These are phyloP conservation scores for Citrus hindsii DNA, from an alignment of 345 rosid genomes.

Conservation along the genomic window DNA sequence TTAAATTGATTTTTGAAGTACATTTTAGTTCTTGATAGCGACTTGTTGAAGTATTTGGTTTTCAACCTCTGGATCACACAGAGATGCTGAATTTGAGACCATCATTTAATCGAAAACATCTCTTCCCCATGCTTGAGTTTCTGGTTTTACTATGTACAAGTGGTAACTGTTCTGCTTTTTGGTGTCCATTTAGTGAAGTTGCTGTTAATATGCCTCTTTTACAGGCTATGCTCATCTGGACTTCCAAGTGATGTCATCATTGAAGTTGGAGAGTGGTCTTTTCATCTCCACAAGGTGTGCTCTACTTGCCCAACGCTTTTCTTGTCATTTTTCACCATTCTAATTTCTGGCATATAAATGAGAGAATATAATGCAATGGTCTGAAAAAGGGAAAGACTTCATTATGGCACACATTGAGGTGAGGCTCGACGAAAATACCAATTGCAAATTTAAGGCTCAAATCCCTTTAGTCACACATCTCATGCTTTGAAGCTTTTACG, in stretches of 20 bases:
- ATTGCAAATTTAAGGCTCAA: background rate
- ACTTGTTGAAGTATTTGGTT: background rate
- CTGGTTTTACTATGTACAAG: background rate
- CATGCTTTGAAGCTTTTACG: background rate
- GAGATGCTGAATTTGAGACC: background rate
- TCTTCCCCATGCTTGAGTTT: background rate
- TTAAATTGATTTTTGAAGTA: background rate
- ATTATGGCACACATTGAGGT: background rate
- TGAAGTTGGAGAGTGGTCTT: constrained; percentile 67
- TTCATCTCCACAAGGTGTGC: constrained; percentile 83
- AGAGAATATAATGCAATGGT: background rate
- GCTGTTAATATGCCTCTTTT: background rate
- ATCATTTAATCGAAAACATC: background rate
- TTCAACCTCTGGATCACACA: background rate
- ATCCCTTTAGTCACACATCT: background rate
- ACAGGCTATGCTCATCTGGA: constrained; percentile 74
- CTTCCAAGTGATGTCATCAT: constrained; percentile 72
- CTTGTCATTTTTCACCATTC: background rate
- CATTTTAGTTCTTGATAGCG: background rate
- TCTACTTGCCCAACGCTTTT: background rate
- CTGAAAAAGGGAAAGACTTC: background rate
- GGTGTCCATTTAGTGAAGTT: background rate
- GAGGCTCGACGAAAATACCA: background rate
- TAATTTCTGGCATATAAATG: background rate
- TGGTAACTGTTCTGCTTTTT: background rate